phyloP scores from a whole-genome alignment of 129 eudicot genomes.

The Tanacetum coccineum region DNA sequence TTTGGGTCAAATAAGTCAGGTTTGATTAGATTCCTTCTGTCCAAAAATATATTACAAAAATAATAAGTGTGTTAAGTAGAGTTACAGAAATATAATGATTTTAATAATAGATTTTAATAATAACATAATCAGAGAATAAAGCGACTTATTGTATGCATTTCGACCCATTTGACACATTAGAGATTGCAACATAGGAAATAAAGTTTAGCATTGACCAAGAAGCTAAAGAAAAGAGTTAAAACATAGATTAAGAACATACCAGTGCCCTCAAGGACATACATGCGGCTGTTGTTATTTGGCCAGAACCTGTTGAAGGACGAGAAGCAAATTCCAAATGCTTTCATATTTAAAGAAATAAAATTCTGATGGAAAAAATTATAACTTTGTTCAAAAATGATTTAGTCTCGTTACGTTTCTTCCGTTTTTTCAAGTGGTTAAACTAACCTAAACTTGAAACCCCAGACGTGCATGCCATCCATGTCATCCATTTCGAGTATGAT shows the following conservation, averaged over 20 bases:
- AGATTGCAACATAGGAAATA: background rate
- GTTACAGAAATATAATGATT: no score
- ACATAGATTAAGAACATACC: constrained; percentile 39
- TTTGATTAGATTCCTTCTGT: no score
- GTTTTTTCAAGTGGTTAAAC: constrained; percentile 16
- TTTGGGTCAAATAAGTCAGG: no score
- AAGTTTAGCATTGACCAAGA: background rate
- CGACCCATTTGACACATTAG: no score
- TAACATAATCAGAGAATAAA: no score
- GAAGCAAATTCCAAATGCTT: constrained; percentile 20
- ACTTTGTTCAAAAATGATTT: background rate
- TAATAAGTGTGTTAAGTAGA: no score
- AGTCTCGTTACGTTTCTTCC: background rate
- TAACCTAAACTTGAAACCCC: constrained; percentile 90
- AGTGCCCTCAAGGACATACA: constrained; percentile 94
- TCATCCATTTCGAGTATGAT: constrained; percentile 66
- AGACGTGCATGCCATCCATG: constrained; percentile 73
- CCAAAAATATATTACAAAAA: no score
- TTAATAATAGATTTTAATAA: no score
- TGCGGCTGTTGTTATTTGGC: constrained; percentile 97
- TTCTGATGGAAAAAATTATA: constrained; percentile 5
- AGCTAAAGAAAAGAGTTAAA: background rate
- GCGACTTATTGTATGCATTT: no score
- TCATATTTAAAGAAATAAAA: constrained; percentile 1
- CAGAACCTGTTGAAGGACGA: constrained; percentile 53